Base-by-base conservation (phyloP, 164 flowering plant species). In the Tinospora cordifolia region DNA sequence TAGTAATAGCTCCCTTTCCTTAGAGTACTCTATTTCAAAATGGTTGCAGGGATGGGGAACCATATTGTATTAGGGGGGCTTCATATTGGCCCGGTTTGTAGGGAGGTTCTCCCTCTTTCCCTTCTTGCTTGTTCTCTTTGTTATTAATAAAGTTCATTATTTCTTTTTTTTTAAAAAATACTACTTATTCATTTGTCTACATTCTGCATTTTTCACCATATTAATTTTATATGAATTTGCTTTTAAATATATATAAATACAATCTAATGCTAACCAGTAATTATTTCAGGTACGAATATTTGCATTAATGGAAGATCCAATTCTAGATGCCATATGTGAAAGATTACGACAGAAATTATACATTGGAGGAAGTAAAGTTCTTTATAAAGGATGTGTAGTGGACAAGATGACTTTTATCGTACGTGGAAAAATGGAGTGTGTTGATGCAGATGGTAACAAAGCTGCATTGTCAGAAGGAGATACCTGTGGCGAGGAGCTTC, bases 401-500 rank as follows among this genome's bases (percentile, higher is more conserved):
- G 85, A 85, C 17, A 85, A 82, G 67, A 84, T 89, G 88, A 79
- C 84, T 62, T 89, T 89, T 66, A 82, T 89, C 71, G 94, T 89
- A 71, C 79, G 91, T 14, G 94, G 94, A 21, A 81, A 85, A 73
- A 63, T 86, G 83, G 86, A 80, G 75, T 86, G 88, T 71, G 72
- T 62, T 19, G 87, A 83, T 46, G 86, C 75, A 70, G 84, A 85
- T 79, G 76, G 84, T 36, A 76, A 63, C 68, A 51, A 10, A 3
- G 70, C 74, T 47, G 75, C 81, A 19, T 79, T 90, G 71, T 76
- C 81, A 54, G 97, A 86, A 78, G 93, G 93, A 60, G 89, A 85
- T 79, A 87, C 83, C 57, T 86, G 89, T 69, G 97, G 98, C 11
- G 98, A 90, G 74, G 97, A 90, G 82, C 97, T 93, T 67, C 90